Conservation (phyloP, 192 early-diverging fungal genomes). For the Coemansia sp. region DNA sequence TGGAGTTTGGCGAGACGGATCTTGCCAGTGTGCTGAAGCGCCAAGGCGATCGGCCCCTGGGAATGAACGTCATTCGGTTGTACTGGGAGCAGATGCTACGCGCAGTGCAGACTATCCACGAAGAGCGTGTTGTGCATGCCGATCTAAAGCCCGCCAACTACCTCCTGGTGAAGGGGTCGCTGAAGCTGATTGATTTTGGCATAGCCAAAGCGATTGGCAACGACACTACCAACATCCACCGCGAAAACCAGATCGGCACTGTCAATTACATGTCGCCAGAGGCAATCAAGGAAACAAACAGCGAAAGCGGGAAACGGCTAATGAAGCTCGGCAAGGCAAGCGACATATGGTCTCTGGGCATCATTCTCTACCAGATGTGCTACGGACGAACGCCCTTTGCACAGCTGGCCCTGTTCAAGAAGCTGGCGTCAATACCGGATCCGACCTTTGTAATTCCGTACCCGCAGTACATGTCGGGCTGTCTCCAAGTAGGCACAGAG, state of each 20-base stretch:
- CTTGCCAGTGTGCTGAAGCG: conserved; percentile 64
- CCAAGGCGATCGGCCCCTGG: conserved; percentile 57
- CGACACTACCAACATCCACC: conserved; percentile 91
- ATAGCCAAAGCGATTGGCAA: conserved; percentile 93
- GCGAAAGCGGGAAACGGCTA: conserved; percentile 29
- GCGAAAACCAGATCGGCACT: conserved; percentile 87
- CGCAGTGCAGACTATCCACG: conserved; percentile 86
- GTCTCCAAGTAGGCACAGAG: conserved; percentile 33
- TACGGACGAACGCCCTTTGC: conserved; percentile 86
- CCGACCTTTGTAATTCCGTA: conserved; percentile 68
- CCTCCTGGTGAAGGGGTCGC: conserved; percentile 75
- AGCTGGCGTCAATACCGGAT: conserved; percentile 74
- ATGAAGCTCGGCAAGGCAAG: conserved; percentile 74
- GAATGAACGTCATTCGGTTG: conserved; percentile 73
- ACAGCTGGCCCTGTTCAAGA: conserved; percentile 65
- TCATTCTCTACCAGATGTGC: conserved; percentile 90
- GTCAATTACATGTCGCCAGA: conserved; percentile 98
- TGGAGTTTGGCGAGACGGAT: conserved; percentile 93
- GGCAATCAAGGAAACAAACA: conserved; percentile 63
- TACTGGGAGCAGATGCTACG: conserved; percentile 95
- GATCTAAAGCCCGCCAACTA: conserved; percentile 98
- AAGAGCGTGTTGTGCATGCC: conserved; percentile 85
- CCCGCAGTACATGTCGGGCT: conserved; percentile 50
- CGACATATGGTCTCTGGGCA: conserved; percentile 93
- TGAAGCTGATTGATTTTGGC: conserved; percentile 98